These are phyloP conservation scores for Beauveria caledonica DNA, from an alignment of 2,329 filamentous ascomycete genomes.

Conservation along the genomic window DNA sequence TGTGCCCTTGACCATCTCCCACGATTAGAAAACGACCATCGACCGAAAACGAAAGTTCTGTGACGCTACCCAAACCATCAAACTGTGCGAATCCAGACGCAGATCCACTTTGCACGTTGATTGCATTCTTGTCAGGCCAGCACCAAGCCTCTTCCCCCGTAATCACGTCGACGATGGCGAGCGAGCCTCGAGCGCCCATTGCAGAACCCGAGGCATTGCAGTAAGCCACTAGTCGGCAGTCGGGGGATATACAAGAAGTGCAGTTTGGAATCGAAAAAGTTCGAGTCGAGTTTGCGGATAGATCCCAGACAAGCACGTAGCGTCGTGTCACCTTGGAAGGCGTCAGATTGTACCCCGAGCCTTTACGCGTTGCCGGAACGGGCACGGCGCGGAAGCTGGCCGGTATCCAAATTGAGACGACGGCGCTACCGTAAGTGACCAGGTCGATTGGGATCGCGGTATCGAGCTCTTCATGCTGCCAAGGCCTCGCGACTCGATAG, in stretches of 20 bases:
- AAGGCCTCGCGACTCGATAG: conserved; percentile 28
- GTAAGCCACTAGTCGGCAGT: conserved; percentile 33
- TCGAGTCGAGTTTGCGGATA: conserved; percentile 27
- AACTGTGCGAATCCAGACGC: conserved; percentile 23
- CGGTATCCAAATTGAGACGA: conserved; percentile 34
- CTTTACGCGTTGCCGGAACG: conserved; percentile 18
- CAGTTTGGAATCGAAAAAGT: conserved; percentile 33
- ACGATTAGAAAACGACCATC: conserved; percentile 29
- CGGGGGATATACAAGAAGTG: conserved; percentile 29
- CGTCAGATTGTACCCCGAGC: conserved; percentile 24
- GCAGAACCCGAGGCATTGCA: conserved; percentile 27
- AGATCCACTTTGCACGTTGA: conserved; percentile 17
- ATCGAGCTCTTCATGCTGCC: conserved; percentile 31
- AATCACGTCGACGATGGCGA: conserved; percentile 31
- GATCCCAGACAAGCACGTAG: conserved; percentile 33
- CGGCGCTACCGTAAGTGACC: conserved; percentile 28
- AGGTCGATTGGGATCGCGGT: conserved; percentile 31
- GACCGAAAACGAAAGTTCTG: conserved; percentile 30
- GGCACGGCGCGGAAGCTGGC: conserved; percentile 28
- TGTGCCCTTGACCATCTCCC: conserved; percentile 25
- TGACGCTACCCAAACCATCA: conserved; percentile 26
- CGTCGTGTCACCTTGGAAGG: conserved; percentile 25
- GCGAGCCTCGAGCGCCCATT: conserved; percentile 23
- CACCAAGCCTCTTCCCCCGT: conserved; percentile 30
- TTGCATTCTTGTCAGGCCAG: conserved; percentile 27